Percentiles rank a stretch among this genome's conserved stretches.
Evolutionary conservation across 805 yeast genomes (phyloP).

Genomic region (Metschnikowia gruessii): DNA sequence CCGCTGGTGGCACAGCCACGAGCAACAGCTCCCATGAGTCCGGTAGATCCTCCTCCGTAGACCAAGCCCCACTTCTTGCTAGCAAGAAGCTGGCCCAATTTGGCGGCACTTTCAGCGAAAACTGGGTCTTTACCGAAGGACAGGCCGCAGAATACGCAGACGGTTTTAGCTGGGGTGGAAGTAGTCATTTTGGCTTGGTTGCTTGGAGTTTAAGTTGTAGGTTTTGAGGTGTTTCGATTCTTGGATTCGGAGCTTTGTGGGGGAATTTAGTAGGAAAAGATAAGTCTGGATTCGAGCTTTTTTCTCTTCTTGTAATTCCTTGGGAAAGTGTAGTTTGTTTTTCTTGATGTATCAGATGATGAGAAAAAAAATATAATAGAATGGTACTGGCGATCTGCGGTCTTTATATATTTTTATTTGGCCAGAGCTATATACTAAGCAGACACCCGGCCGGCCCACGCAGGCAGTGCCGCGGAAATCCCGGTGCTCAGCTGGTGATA

Average conservation of each 20-base stretch:
- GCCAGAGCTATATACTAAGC: not conserved
- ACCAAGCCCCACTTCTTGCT: constrained; percentile 66
- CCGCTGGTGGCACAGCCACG: constrained; percentile 53
- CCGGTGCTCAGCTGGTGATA: constrained; percentile 9
- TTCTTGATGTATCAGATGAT: too few species aligned
- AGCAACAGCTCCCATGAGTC: constrained; percentile 78
- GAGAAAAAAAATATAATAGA: too few species aligned
- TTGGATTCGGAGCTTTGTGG: not conserved
- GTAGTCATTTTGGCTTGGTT: constrained; percentile 21
- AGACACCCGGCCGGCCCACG: not conserved
- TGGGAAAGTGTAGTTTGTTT: too few species aligned
- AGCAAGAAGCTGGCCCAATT: constrained; percentile 60
- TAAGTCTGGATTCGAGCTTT: too few species aligned
- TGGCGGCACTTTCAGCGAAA: constrained; percentile 52
- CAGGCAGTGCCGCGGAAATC: constrained; percentile 13
- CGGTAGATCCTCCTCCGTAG: constrained; percentile 89
- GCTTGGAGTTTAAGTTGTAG: not conserved
- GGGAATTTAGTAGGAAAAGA: not conserved
- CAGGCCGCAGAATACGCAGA: constrained; percentile 89
- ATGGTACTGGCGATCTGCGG: not conserved
- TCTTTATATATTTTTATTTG: not conserved
- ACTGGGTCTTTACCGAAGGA: constrained; percentile 58
- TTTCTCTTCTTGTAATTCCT: too few species aligned
- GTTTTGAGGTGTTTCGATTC: not conserved
- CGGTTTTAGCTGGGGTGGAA: constrained; percentile 36